Conservation (phyloP, 768 basidiomycete species). For the Pleurotus citrinopileatus region DNA sequence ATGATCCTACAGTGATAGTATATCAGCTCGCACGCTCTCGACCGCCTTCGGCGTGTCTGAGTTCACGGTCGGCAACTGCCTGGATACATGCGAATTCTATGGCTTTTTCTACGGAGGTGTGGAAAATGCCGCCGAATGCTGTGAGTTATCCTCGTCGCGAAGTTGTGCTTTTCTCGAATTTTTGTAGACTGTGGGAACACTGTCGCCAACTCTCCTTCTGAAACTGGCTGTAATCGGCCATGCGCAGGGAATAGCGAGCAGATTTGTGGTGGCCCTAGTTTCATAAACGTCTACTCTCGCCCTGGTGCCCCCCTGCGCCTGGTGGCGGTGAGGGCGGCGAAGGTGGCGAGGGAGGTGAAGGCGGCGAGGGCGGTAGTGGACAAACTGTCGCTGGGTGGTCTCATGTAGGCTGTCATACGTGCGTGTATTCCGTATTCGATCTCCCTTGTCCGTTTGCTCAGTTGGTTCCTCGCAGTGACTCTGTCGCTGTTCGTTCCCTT, state of each 20-base stretch:
- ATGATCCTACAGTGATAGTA: constrained; percentile 12
- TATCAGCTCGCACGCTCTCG: constrained; percentile 10
- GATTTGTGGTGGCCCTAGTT: constrained; percentile 8
- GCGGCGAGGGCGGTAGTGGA: not conserved
- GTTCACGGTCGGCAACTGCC: constrained; percentile 13
- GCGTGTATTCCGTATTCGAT: not conserved
- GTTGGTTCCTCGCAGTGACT: not conserved
- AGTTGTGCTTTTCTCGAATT: not conserved
- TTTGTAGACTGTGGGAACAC: constrained; percentile 7
- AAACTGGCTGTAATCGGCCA: constrained; percentile 4
- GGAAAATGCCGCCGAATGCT: constrained; percentile 17
- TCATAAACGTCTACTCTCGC: constrained; percentile 5
- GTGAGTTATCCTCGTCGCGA: constrained; percentile 6
- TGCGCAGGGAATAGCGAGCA: not conserved
- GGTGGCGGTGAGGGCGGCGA: not conserved
- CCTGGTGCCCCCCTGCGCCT: not conserved
- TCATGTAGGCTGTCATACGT: constrained; percentile 2
- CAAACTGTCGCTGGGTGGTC: not conserved
- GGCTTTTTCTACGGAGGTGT: constrained; percentile 14
- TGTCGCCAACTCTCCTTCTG: constrained; percentile 1
- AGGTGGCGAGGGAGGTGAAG: not conserved
- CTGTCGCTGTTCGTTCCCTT: not conserved
- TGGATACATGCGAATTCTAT: constrained; percentile 13
- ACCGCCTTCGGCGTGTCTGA: constrained; percentile 1
- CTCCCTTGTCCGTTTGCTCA: not conserved